These are phyloP conservation scores for Decorospora gaudefroyi DNA, from an alignment of 2,329 filamentous ascomycete genomes.

Conservation along the genomic window DNA sequence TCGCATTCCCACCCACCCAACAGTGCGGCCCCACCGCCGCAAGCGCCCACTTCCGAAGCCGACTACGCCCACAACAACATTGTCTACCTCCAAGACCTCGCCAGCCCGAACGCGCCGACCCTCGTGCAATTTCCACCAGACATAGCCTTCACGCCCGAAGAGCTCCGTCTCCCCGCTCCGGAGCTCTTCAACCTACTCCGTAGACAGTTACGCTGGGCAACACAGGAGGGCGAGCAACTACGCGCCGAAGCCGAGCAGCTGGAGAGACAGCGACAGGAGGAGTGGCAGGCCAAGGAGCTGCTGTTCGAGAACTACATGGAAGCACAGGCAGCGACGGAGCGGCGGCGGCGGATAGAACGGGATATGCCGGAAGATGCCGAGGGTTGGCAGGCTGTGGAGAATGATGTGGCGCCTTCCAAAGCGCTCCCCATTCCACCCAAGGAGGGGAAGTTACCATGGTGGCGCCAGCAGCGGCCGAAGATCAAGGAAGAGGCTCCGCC, in stretches of 20 bases:
- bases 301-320: conserved; percentile 77
- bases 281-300: conserved; percentile 81
- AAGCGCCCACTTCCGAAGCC: conserved; percentile 27
- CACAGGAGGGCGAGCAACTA: conserved; percentile 67
- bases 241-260: conserved; percentile 67
- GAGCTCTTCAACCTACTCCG: conserved; percentile 66
- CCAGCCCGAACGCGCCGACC: conserved; percentile 61
- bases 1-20: conserved; percentile 33
- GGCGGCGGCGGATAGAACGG: conserved; percentile 42
- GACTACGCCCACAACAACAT: conserved; percentile 61
- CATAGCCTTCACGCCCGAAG: conserved; percentile 65
- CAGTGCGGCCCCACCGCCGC: conserved; percentile 26
- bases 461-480: conserved; percentile 30
- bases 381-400: conserved; percentile 43
- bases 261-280: conserved; percentile 68
- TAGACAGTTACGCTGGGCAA: conserved; percentile 73
- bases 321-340: conserved; percentile 59
- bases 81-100: conserved; percentile 62
- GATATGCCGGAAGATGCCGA: conserved; percentile 38
- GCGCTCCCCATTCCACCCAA: conserved; percentile 32
- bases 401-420: conserved; percentile 45
- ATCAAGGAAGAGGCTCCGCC: conserved; percentile 7
- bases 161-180: conserved; percentile 68
- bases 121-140: conserved; percentile 60
- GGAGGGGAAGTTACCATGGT: conserved; percentile 41